Evolutionary conservation across 768 basidiomycete genomes (phyloP), one percentile per base, ranked within the genome.

Genomic region (Nevesoporus exiguus): DNA sequence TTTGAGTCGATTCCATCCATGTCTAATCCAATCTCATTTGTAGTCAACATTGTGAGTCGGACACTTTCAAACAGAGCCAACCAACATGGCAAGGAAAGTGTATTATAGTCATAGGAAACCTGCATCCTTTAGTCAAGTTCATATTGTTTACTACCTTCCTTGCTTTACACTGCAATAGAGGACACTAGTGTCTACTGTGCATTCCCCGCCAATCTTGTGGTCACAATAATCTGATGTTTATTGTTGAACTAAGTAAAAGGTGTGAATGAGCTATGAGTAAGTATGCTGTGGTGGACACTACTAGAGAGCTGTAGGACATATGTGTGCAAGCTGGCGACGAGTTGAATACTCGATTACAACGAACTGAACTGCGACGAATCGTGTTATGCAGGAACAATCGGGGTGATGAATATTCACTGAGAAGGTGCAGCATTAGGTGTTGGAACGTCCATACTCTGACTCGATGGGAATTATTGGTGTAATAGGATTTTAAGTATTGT

Each of bases 21-120:
- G 15, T 36, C 59, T 33, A n/a, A n/a, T n/a, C n/a, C n/a, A n/a
- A n/a, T n/a, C 47, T 14, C 22, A 31, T 37, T 34, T 40, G n/a
- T 59, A 93, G 90, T 92, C 74, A 88, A 86, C 67, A 81, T 90
- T 44, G 85, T 92, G 29, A 86, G 86, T 73, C 77, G 77, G 63
- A 78, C 85, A 17, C 92, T 92, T 69, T 73, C 79, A 27, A 66
- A 74, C 37, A 80, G 88, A 55, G 63, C 89, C 51, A 64, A 34
- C 42, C 70, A 68, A 47, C 60, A 64, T 11, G 50, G 64, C 44
- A 65, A 48, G 45, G 68, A 63, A 47, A 56, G 48, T 52, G n/a
- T 43, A 39, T 25, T 58, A 39, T 58, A 61, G 40, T 40, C 22
- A 21, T 54, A 22, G n/a, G 17, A 34, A 24, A 41, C 25, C n/a